Conservation (phyloP, 2,329 filamentous ascomycete species). For the Coniochaeta ligniaria region DNA sequence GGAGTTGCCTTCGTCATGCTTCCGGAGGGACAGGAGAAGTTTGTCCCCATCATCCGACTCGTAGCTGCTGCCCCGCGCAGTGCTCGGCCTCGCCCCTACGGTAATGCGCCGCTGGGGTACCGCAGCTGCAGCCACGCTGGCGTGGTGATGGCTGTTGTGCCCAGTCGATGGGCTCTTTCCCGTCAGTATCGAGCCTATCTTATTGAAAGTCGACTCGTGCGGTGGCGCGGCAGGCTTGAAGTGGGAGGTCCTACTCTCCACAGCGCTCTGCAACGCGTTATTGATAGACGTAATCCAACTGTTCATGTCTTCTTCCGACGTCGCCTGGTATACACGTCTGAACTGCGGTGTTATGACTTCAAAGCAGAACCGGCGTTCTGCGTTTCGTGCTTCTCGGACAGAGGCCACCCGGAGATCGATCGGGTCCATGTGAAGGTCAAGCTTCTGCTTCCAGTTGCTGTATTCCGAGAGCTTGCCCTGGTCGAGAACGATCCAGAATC, state of each 20-base stretch:
- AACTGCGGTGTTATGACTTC: constrained; percentile 96
- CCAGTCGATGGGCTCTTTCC: constrained; percentile 76
- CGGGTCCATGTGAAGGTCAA: constrained; percentile 95
- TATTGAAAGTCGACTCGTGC: constrained; percentile 49
- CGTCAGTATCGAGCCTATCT: constrained; percentile 85
- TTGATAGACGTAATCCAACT: constrained; percentile 96
- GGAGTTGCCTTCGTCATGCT: constrained; percentile 85
- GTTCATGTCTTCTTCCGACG: constrained; percentile 95
- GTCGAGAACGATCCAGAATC: constrained; percentile 97
- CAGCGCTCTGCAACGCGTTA: constrained; percentile 91
- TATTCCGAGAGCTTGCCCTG: constrained; percentile 96
- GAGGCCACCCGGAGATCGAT: constrained; percentile 97
- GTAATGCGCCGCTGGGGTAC: constrained; percentile 79
- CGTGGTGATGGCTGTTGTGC: constrained; percentile 34
- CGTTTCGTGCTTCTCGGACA: constrained; percentile 89
- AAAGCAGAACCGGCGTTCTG: constrained; percentile 93
- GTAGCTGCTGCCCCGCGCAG: constrained; percentile 62
- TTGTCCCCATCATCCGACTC: constrained; percentile 83
- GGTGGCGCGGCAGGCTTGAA: constrained; percentile 33
- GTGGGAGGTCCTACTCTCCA: constrained; percentile 68
- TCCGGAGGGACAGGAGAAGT: constrained; percentile 77
- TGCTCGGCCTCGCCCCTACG: constrained; percentile 77
- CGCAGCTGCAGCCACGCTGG: constrained; percentile 30
- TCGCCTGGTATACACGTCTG: constrained; percentile 94
- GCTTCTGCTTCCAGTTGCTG: constrained; percentile 97